A percentile compares a stretch with the other conserved stretches of the same genome.
These are phyloP conservation scores for Kwoniella mangroviensis DNA, from an alignment of 768 basidiomycete species.

Conservation along the genomic window DNA sequence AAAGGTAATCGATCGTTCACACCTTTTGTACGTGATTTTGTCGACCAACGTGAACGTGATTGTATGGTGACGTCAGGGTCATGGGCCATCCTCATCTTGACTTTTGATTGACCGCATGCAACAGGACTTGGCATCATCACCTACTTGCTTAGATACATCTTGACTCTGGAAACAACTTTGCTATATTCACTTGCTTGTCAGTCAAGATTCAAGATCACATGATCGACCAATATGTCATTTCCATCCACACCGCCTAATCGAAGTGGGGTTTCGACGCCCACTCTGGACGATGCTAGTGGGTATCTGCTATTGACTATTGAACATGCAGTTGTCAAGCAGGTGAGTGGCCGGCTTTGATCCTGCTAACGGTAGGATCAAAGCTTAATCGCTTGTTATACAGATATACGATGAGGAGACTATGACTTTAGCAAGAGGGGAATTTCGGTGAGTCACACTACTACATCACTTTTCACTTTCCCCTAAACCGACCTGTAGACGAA, in stretches of 20 bases:
- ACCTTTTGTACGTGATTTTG: no score
- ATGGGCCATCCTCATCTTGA: no score
- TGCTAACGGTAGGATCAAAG: no score
- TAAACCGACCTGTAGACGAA: background rate
- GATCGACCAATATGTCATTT: background rate
- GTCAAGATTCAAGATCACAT: no score
- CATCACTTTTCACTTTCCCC: background rate
- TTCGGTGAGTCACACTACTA: conserved; percentile 35
- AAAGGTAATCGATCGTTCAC: no score
- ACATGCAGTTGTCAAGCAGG: conserved; percentile 50
- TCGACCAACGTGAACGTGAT: no score
- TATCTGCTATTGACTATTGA: conserved; percentile 54
- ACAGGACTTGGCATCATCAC: no score
- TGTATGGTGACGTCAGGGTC: no score
- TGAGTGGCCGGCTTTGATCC: conserved; percentile 14
- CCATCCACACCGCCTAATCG: conserved; percentile 3
- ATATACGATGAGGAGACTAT: conserved; percentile 43
- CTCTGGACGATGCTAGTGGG: conserved; percentile 40
- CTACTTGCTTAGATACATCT: no score
- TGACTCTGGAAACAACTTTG: no score
- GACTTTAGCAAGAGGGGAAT: conserved; percentile 49
- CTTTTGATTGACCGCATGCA: no score
- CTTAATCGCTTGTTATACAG: conserved; percentile 15
- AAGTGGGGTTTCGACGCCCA: conserved; percentile 33
- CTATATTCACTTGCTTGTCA: no score